A percentile compares a stretch with the other conserved stretches of the same genome.
Conservation (phyloP, 1,139 yeast species). For the Pichia sp. region DNA sequence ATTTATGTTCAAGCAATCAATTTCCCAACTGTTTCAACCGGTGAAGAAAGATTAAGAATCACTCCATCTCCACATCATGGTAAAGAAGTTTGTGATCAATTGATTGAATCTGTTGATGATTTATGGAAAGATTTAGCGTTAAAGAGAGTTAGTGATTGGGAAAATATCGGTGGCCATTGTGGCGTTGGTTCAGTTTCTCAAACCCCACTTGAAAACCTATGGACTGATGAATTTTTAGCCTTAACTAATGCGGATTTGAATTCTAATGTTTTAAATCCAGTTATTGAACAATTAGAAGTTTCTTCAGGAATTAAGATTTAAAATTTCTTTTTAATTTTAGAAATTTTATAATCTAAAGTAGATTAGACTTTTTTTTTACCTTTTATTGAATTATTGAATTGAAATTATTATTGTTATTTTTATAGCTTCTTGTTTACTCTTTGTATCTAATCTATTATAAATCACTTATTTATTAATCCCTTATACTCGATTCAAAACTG, state of each 20-base stretch:
- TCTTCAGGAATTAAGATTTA: constrained; percentile 52
- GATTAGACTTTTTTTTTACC: too few relatives aligned
- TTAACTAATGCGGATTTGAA: constrained; percentile 59
- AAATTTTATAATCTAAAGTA: too few relatives aligned
- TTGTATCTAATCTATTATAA: too few relatives aligned
- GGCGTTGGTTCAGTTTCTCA: constrained; percentile 66
- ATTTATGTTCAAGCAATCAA: constrained; percentile 97
- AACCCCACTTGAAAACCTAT: constrained; percentile 45
- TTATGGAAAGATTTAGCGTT: constrained; percentile 72
- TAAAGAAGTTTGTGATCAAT: constrained; percentile 64
- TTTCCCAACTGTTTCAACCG: constrained; percentile 96
- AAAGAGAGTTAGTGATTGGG: constrained; percentile 77
- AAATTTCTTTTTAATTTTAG: too few relatives aligned
- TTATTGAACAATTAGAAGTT: constrained; percentile 53
- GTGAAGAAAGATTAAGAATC: constrained; percentile 90
- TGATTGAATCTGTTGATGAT: constrained; percentile 71
- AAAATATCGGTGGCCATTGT: constrained; percentile 71
- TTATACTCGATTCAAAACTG: too few relatives aligned
- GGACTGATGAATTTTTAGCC: constrained; percentile 77
- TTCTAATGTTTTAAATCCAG: constrained; percentile 57
- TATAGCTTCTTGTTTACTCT: too few relatives aligned
- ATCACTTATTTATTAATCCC: too few relatives aligned
- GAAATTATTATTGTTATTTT: too few relatives aligned
- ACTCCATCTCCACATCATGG: constrained; percentile 98
- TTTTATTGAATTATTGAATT: too few relatives aligned